phyloP scores from a whole-genome alignment of 1,139 yeast genomes.

The Suhomyces maxii region DNA sequence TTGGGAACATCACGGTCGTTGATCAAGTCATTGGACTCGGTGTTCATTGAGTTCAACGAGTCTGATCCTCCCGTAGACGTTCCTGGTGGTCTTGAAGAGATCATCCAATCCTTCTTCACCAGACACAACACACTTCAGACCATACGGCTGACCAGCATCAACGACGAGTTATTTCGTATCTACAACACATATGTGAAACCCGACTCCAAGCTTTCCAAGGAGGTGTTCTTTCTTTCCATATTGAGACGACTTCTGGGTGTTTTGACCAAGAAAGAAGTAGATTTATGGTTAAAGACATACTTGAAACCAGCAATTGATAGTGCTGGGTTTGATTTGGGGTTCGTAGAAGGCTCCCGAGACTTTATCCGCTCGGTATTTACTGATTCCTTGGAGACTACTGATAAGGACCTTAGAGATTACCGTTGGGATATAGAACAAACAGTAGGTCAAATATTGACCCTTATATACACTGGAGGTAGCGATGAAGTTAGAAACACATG shows the following conservation, averaged over 20 bases:
- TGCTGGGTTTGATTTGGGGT: conserved; percentile 48
- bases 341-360: conserved; percentile 44
- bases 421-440: conserved; percentile 24
- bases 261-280: conserved; percentile 41
- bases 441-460: conserved; percentile 32
- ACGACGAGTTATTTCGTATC: conserved; percentile 49
- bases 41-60: conserved; percentile 31
- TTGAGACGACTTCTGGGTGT: conserved; percentile 40
- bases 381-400: conserved; percentile 25
- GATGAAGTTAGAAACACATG: conserved; percentile 2
- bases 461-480: conserved; percentile 29
- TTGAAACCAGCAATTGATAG: conserved; percentile 59
- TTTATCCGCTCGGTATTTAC: conserved; percentile 39
- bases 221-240: conserved; percentile 48
- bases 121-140: conserved; percentile 43
- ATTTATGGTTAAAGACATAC: conserved; percentile 55
- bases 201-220: conserved; percentile 31
- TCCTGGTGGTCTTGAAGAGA: conserved; percentile 13
- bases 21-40: conserved; percentile 29
- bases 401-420: conserved; percentile 23
- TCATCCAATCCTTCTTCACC: conserved; percentile 28
- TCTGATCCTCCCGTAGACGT: conserved; percentile 10
- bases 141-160: conserved; percentile 39
- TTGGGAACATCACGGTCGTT: conserved; percentile 38
- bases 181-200: conserved; percentile 42